These are phyloP conservation scores for Trypanosoma melophagium DNA, from an alignment of 208 protist genomes.

Conservation along the genomic window DNA sequence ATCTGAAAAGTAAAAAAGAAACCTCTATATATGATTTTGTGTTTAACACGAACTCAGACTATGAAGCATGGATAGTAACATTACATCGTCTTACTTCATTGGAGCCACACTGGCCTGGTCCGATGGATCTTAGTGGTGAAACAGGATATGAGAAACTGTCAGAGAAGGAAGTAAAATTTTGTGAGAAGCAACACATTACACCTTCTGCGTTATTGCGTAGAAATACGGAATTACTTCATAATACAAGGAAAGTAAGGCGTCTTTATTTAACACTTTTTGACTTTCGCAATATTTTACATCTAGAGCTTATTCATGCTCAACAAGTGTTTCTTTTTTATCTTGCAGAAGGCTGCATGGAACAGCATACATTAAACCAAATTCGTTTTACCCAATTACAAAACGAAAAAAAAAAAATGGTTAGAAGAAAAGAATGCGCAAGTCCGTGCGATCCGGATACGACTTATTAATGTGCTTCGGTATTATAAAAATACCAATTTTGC, in stretches of 20 bases:
- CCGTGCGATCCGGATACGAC: background rate
- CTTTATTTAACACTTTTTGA: conserved; percentile 28
- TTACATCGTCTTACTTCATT: conserved; percentile 22
- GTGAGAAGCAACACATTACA: conserved; percentile 8
- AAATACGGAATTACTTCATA: conserved; percentile 17
- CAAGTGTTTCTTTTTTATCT: conserved; percentile 27
- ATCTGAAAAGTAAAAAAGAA: conserved; percentile 1
- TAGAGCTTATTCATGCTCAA: conserved; percentile 30
- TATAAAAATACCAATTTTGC: background rate
- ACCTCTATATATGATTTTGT: conserved; percentile 14
- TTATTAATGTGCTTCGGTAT: conserved; percentile 6
- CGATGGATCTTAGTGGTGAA: conserved; percentile 15
- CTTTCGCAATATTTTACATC: conserved; percentile 8
- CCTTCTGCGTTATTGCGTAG: conserved; percentile 1
- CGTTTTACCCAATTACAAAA: conserved; percentile 1
- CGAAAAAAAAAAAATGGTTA: conserved; percentile 4
- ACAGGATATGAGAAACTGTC: conserved; percentile 6
- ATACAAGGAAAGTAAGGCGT: background rate
- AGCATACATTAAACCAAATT: conserved; percentile 4
- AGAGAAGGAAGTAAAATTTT: conserved; percentile 16
- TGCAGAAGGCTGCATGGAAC: conserved; percentile 15
- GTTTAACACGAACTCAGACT: conserved; percentile 6
- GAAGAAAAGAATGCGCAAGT: background rate
- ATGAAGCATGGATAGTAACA: conserved; percentile 31
- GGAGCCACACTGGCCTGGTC: conserved; percentile 17